Conservation (phyloP, 2,329 filamentous ascomycete genomes). For the Trichoderma sp. region DNA sequence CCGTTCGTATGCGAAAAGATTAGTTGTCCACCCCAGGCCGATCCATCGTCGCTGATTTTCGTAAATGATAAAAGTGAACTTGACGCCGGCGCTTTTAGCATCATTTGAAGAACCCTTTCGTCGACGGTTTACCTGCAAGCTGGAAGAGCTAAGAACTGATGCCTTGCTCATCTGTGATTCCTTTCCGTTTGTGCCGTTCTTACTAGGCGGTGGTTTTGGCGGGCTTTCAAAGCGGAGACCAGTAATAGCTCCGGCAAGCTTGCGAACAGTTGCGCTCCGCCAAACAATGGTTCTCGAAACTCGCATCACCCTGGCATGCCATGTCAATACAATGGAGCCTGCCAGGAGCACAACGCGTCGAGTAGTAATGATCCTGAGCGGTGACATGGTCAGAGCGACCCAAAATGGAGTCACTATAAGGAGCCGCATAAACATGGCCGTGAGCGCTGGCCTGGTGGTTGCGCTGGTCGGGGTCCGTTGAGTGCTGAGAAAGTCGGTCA, state of each 20-base stretch:
- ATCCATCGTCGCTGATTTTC: constrained; percentile 97
- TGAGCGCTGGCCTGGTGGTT: constrained; percentile 85
- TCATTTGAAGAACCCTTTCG: constrained; percentile 31
- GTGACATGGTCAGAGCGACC: constrained; percentile 77
- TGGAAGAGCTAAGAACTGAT: constrained; percentile 21
- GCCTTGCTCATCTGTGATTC: constrained; percentile 48
- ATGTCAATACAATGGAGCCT: constrained; percentile 85
- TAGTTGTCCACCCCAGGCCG: constrained; percentile 90
- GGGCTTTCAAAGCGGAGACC: constrained; percentile 69
- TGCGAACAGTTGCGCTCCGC: constrained; percentile 75
- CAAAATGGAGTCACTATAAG: constrained; percentile 85
- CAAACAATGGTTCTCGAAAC: constrained; percentile 86
- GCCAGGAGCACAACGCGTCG: constrained; percentile 77
- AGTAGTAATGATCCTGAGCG: constrained; percentile 80
- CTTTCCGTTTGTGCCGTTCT: constrained; percentile 21
- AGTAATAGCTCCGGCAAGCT: constrained; percentile 68
- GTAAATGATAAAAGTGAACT: constrained; percentile 94
- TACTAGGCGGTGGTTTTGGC: constrained; percentile 29
- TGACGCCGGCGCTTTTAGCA: constrained; percentile 70
- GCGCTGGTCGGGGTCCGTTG: constrained; percentile 87
- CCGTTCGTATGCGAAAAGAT: constrained; percentile 85
- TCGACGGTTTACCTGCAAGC: constrained; percentile 30
- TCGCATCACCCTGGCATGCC: constrained; percentile 84
- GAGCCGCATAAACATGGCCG: constrained; percentile 83
- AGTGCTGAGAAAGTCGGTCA: constrained; percentile 91